Percentiles rank a stretch among this genome's conserved stretches.
These are phyloP conservation scores for Chrysoporthe austroafricana DNA, from an alignment of 2,329 filamentous ascomycete genomes.

Conservation along the genomic window DNA sequence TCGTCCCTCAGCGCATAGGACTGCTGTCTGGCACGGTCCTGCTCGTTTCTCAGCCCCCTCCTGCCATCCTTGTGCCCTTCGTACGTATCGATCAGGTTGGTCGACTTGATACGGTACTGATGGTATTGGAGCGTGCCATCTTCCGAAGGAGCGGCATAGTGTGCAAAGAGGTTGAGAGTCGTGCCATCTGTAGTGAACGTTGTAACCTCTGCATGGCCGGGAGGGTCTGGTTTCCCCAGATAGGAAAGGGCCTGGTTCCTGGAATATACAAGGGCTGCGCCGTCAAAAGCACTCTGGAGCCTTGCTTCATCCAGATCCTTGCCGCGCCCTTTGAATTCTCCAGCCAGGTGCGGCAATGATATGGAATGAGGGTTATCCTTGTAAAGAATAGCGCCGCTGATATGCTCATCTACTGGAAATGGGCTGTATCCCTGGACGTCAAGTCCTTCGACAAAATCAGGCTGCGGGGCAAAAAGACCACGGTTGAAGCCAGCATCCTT, in stretches of 20 bases:
- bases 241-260: conserved; percentile 34
- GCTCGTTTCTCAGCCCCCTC: conserved; percentile 22
- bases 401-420: background rate
- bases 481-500: background rate
- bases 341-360: background rate
- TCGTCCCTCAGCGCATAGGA: conserved; percentile 23
- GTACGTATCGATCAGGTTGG: background rate
- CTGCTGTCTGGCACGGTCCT: conserved; percentile 25
- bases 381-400: background rate
- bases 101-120: background rate
- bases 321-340: background rate
- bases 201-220: conserved; percentile 32
- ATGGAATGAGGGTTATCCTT: background rate
- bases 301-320: background rate
- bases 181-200: conserved; percentile 37
- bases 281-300: background rate
- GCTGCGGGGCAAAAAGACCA: background rate
- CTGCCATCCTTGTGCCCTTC: conserved; percentile 15
- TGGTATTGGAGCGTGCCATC: background rate
- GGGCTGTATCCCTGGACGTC: background rate
- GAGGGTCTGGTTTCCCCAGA: conserved; percentile 27
- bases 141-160: conserved; percentile 31
- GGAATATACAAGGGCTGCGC: conserved; percentile 32
- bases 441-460: background rate
- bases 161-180: conserved; percentile 34